A percentile compares a stretch with the other conserved stretches of the same genome.
Conservation (phyloP, 2,329 filamentous ascomycete species). For the Colletotrichum tabaci region DNA sequence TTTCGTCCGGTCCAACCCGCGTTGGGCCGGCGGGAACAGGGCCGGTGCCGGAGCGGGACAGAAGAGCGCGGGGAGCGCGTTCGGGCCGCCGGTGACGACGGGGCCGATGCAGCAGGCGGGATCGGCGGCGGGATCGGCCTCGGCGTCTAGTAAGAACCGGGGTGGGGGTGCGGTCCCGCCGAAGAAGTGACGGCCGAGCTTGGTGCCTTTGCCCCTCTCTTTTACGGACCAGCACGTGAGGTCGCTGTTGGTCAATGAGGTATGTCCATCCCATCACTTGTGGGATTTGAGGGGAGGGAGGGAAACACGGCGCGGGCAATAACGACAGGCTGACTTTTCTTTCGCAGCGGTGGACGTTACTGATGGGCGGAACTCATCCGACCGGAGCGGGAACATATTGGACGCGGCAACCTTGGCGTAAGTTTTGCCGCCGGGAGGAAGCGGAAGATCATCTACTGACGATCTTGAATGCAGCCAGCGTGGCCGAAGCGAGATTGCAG, state of each 20-base stretch:
- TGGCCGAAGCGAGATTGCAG: not conserved
- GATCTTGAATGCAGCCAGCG: not conserved
- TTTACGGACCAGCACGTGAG: not conserved
- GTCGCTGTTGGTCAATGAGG: not conserved
- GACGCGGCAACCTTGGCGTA: not conserved
- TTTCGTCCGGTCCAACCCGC: not conserved
- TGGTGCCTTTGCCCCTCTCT: not conserved
- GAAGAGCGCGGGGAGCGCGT: not conserved
- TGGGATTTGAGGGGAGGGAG: not conserved
- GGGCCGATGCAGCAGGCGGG: not conserved
- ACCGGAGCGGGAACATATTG: not conserved
- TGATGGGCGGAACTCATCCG: not conserved
- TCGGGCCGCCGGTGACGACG: not conserved
- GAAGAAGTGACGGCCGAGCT: not conserved
- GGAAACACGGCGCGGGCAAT: not conserved
- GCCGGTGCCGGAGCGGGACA: not conserved
- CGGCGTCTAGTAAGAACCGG: conserved; percentile 5
- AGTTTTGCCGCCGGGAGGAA: not conserved
- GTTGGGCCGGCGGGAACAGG: conserved; percentile 4
- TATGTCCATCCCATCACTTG: not conserved
- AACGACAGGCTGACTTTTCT: not conserved
- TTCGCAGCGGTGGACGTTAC: not conserved
- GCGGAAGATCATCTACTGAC: not conserved
- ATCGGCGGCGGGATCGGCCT: conserved; percentile 9
- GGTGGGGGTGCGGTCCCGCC: conserved; percentile 1